A percentile compares a stretch with the other conserved stretches of the same genome.
These are phyloP conservation scores for Rubia yunnanensis DNA, from an alignment of 257 asterid species.

Conservation along the genomic window DNA sequence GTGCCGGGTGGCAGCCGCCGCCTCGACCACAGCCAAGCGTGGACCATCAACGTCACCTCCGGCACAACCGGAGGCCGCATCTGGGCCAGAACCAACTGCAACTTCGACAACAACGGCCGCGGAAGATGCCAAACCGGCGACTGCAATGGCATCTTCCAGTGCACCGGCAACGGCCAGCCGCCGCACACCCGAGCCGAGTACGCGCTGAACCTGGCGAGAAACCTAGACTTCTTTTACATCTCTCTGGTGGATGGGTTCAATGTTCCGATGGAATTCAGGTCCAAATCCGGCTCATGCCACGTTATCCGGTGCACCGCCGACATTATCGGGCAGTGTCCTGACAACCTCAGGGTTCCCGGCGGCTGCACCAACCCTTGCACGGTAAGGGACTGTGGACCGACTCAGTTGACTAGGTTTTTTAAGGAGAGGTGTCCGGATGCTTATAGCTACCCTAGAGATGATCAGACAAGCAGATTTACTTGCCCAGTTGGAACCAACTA, in stretches of 20 bases:
- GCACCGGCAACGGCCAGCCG: slow-evolving; percentile 37
- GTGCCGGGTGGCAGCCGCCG: slow-evolving; percentile 28
- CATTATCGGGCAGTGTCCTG: slow-evolving; percentile 50
- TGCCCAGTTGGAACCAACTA: slow-evolving; percentile 26
- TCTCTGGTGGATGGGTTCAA: slow-evolving; percentile 62
- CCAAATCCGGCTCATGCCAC: slow-evolving; percentile 14
- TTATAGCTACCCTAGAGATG: slow-evolving; percentile 36
- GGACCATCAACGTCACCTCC: slow-evolving; percentile 12
- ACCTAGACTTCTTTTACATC: slow-evolving; percentile 48
- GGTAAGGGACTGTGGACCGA: slow-evolving; percentile 59
- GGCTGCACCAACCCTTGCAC: slow-evolving; percentile 83
- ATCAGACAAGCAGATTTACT: slow-evolving; percentile 18
- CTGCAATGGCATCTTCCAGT: slow-evolving; percentile 24
- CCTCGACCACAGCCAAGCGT: slow-evolving; percentile 17
- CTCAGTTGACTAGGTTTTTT: slow-evolving; percentile 43
- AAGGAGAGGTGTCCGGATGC: slow-evolving; percentile 55
- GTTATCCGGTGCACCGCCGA: slow-evolving; percentile 47
- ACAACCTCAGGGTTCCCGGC: slow-evolving; percentile 36
- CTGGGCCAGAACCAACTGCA: slow-evolving; percentile 34
- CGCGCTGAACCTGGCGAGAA: slow-evolving; percentile 30
- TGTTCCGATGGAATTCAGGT: slow-evolving; percentile 31
- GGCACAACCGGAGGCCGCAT: slow-evolving; percentile 21
- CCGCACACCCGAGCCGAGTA: slow-evolving; percentile 58
- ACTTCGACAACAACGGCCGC: slow-evolving; percentile 15
- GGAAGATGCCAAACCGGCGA: slow-evolving; percentile 31